Base-by-base conservation (phyloP, 108 stramenopile species). In the Poteriospumella lacustris region DNA sequence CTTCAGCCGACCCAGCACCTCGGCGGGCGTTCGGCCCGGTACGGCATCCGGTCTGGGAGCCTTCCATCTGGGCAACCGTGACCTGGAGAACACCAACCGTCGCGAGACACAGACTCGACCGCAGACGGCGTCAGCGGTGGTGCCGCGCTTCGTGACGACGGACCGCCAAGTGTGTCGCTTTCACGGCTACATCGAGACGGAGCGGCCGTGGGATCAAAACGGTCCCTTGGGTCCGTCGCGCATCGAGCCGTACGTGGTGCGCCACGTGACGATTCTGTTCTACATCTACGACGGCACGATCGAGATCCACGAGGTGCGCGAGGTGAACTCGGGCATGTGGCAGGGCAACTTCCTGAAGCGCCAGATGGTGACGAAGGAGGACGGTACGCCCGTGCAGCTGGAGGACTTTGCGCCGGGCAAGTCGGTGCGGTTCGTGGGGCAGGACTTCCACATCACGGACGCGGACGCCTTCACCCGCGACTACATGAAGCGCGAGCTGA, bases 381-480 rank as follows among this genome's bases (percentile, higher is more conserved):
- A 73, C 31, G 70, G 70, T 5, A 5, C 5, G 9, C 44, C 47
- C 5, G 24, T 73, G 5, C 44, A 73, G 31, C 70, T 56, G 9
- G 36, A 24, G 9, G 70, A 73, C 36, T 73, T 73, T 36, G 9
- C 33, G 31, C n/a, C 31, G 19, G 70, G 70, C 9, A 33, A 33
- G 28, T 5, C 3, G 9, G 3, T 42, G 26, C 12, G 33, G 28
- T 12, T 56, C 31, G 31, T 73, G 28, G 70, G 70, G 9, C 70
- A 42, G 33, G 42, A 36, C 38, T 73, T 73, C 41, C 3, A 12
- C 36, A 73, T 73, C 5, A 34, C 5, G 3, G 70, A 73, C 42
- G 43, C 44, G 9, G 70, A 73, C 24, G 40, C 26, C 5, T 73
- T 73, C 33, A 73, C 70, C 28, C 12, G 70, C 26, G 70, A 73